Conservation (phyloP, 75 land plant genomes). For the Isoetes taiwanensis region DNA sequence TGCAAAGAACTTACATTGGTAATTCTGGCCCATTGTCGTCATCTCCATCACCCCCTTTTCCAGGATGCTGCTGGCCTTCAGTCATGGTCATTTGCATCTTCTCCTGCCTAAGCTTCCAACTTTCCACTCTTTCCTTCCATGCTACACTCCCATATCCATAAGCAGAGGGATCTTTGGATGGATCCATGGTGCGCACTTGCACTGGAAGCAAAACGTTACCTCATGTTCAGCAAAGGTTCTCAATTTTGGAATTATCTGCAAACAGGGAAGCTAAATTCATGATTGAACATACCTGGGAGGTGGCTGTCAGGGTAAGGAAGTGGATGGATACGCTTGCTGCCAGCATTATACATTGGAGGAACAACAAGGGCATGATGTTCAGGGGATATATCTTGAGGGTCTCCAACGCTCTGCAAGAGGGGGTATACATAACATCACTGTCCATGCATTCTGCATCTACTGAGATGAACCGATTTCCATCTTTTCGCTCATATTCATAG, state of each 20-base stretch:
- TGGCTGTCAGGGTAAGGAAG: slow-evolving; percentile 28
- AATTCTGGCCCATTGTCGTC: slow-evolving; percentile 48
- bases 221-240: too few species aligned
- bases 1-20: slow-evolving; percentile 33
- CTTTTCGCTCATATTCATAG: slow-evolving; percentile 20
- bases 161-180: slow-evolving; percentile 10
- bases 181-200: slow-evolving; percentile 16
- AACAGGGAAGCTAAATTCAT: too few species aligned
- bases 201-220: slow-evolving; percentile 10
- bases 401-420: too few species aligned
- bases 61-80: slow-evolving; percentile 15
- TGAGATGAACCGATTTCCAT: slow-evolving; percentile 21
- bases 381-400: slow-evolving; percentile 54
- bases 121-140: slow-evolving; percentile 31
- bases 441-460: too few species aligned
- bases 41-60: slow-evolving; percentile 54
- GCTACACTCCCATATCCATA: slow-evolving; percentile 27
- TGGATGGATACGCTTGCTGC: slow-evolving; percentile 39
- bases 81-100: slow-evolving; percentile 31
- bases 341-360: slow-evolving; percentile 44
- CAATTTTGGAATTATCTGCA: too few species aligned
- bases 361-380: slow-evolving; percentile 80
- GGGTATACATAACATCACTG: too few species aligned
- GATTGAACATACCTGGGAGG: slow-evolving; percentile 49
- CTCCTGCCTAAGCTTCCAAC: slow-evolving; percentile 26